Evolutionary conservation across 345 rosid species (phyloP).

Genomic region (Noccaea caerulescens): DNA sequence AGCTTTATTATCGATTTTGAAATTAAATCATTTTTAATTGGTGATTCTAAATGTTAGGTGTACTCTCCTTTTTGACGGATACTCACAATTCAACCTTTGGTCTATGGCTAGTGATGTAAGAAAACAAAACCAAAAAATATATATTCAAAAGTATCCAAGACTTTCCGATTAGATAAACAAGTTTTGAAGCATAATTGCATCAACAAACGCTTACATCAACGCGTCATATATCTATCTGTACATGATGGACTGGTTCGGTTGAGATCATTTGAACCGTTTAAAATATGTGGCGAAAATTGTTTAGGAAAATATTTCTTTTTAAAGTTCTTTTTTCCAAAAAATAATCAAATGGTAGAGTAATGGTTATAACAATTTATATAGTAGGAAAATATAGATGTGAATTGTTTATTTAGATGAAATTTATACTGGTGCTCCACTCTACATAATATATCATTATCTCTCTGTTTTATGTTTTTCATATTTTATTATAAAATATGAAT

Average conservation of each 20-base stretch:
- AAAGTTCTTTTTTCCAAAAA: too few species aligned
- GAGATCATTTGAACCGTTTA: too few species aligned
- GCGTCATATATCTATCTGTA: neutral
- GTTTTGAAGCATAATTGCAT: conserved; percentile 3
- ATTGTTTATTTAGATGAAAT: too few species aligned
- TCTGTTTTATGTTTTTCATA: too few species aligned
- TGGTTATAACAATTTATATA: too few species aligned
- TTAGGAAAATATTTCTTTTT: too few species aligned
- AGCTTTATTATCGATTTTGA: neutral
- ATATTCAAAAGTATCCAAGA: conserved; percentile 1
- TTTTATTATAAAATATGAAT: too few species aligned
- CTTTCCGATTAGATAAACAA: neutral
- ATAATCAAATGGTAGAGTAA: too few species aligned
- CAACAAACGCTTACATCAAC: conserved; percentile 11
- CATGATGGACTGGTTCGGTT: neutral
- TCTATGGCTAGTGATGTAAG: neutral
- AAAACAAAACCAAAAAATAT: neutral
- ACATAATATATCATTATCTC: too few species aligned
- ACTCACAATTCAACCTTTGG: neutral
- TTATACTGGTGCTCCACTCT: too few species aligned
- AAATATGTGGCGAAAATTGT: too few species aligned
- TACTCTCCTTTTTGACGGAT: neutral
- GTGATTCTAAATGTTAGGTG: neutral
- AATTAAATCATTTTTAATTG: neutral
- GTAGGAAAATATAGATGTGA: too few species aligned